Conservation (phyloP, 768 basidiomycete genomes). For the Daedaleopsis nitida region DNA sequence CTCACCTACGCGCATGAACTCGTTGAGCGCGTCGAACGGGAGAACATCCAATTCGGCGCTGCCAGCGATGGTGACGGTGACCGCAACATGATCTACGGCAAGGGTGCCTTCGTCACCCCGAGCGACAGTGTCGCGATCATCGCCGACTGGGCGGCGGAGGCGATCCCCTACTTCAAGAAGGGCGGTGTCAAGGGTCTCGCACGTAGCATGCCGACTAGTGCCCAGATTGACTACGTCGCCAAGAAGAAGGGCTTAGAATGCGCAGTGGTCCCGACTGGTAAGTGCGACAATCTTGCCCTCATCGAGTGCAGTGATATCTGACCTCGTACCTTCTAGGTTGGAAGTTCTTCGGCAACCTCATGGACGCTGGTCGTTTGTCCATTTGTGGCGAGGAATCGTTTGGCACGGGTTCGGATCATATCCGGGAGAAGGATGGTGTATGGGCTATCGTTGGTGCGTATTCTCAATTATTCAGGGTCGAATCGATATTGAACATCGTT, state of each 20-base stretch:
- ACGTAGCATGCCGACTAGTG: conserved; percentile 96
- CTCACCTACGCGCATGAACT: conserved; percentile 94
- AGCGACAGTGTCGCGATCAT: conserved; percentile 98
- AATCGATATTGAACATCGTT: neutral
- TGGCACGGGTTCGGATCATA: conserved; percentile 99
- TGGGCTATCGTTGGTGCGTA: conserved; percentile 93
- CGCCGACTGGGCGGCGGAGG: conserved; percentile 88
- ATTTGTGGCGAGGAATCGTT: conserved; percentile 99
- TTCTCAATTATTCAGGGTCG: neutral
- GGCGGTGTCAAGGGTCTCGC: conserved; percentile 94
- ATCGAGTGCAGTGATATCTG: neutral
- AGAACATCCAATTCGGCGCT: conserved; percentile 89
- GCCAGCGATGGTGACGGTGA: conserved; percentile 98
- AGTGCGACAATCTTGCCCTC: conserved; percentile 21
- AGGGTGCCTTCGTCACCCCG: conserved; percentile 96
- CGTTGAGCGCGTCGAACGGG: conserved; percentile 87
- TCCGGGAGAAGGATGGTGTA: conserved; percentile 98
- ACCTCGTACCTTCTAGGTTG: conserved; percentile 58
- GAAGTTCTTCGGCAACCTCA: conserved; percentile 99
- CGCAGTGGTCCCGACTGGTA: conserved; percentile 96
- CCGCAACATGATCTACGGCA: conserved; percentile 99
- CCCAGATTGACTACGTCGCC: conserved; percentile 95
- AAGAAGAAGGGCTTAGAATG: conserved; percentile 90
- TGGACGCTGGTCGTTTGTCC: conserved; percentile 97
- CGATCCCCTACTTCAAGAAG: conserved; percentile 89